Conservation (phyloP, 1,139 yeast genomes). For the Starmera stellimalicola region DNA sequence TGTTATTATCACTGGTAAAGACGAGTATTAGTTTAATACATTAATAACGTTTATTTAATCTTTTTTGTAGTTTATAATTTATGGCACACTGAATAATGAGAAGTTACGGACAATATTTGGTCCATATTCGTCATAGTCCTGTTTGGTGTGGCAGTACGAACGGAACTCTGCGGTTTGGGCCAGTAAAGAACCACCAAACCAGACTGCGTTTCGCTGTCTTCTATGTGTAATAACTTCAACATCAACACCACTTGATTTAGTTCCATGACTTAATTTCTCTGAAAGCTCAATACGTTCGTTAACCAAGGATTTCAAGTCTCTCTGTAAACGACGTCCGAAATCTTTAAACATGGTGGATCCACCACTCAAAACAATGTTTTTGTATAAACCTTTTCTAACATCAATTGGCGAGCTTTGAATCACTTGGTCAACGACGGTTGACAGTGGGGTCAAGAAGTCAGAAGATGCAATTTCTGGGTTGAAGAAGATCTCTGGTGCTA, state of each 20-base stretch:
- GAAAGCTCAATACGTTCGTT: slow-evolving; percentile 80
- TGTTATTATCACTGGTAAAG: slow-evolving; percentile 87
- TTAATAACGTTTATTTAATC: background rate
- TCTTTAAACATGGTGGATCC: slow-evolving; percentile 99
- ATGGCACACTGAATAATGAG: slow-evolving; percentile 86
- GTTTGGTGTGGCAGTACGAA: slow-evolving; percentile 93
- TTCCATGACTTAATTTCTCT: slow-evolving; percentile 66
- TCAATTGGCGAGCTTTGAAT: slow-evolving; percentile 95
- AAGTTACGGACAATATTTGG: slow-evolving; percentile 96
- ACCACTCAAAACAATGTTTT: slow-evolving; percentile 89
- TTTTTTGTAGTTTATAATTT: slow-evolving; percentile 11
- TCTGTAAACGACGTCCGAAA: slow-evolving; percentile 93
- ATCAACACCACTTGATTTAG: slow-evolving; percentile 89
- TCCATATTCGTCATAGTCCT: slow-evolving; percentile 96
- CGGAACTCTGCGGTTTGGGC: slow-evolving; percentile 97
- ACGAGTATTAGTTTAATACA: slow-evolving; percentile 39
- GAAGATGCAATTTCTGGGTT: slow-evolving; percentile 95
- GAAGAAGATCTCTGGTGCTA: slow-evolving; percentile 98
- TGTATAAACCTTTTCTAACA: slow-evolving; percentile 92
- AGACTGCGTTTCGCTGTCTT: slow-evolving; percentile 96
- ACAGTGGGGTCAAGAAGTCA: slow-evolving; percentile 92
- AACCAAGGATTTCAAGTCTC: slow-evolving; percentile 82
- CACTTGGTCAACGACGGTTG: slow-evolving; percentile 88
- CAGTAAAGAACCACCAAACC: slow-evolving; percentile 97
- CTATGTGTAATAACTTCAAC: slow-evolving; percentile 96